phyloP scores from a whole-genome alignment of 1,284 basidiomycete species.

The Trichosporon coremiiforme region DNA sequence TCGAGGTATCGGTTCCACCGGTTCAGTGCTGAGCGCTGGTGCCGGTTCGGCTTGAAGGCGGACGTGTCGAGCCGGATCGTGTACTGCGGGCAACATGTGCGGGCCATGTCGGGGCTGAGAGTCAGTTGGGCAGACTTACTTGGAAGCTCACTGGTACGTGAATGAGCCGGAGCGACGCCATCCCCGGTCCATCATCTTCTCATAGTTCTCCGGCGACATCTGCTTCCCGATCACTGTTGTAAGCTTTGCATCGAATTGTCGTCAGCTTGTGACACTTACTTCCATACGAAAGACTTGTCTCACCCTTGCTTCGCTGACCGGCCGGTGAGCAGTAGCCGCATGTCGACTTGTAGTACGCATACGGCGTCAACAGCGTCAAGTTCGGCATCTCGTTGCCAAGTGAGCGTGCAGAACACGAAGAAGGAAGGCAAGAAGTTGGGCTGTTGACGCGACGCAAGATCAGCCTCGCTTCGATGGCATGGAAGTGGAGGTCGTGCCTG shows the following conservation, averaged over 20 bases:
- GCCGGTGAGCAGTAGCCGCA: slow-evolving; percentile 59
- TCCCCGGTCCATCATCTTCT: slow-evolving; percentile 74
- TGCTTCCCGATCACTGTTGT: slow-evolving; percentile 12
- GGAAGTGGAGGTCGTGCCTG: slow-evolving; percentile 12
- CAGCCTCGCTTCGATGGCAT: not conserved
- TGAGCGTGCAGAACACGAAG: not conserved
- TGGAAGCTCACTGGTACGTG: slow-evolving; percentile 58
- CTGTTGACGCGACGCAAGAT: not conserved
- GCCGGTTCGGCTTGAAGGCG: slow-evolving; percentile 72
- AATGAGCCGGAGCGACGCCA: slow-evolving; percentile 85
- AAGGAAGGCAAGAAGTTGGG: not conserved
- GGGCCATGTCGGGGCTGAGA: slow-evolving; percentile 71
- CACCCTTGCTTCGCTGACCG: slow-evolving; percentile 42
- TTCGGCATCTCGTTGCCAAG: slow-evolving; percentile 25
- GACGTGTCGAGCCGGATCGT: slow-evolving; percentile 82
- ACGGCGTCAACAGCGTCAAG: slow-evolving; percentile 43
- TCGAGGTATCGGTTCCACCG: slow-evolving; percentile 69
- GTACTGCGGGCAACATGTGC: slow-evolving; percentile 88
- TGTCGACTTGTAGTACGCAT: slow-evolving; percentile 49
- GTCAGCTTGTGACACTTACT: slow-evolving; percentile 38
- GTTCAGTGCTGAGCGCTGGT: slow-evolving; percentile 69
- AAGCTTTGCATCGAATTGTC: not conserved
- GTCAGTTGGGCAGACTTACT: slow-evolving; percentile 22
- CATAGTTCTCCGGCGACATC: slow-evolving; percentile 49
- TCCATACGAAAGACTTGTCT: slow-evolving; percentile 56